A percentile compares a stretch with the other conserved stretches of the same genome.
Evolutionary conservation across 2,329 filamentous ascomycete genomes (phyloP).

Genomic region (Magnaporthiopsis rhizophila): DNA sequence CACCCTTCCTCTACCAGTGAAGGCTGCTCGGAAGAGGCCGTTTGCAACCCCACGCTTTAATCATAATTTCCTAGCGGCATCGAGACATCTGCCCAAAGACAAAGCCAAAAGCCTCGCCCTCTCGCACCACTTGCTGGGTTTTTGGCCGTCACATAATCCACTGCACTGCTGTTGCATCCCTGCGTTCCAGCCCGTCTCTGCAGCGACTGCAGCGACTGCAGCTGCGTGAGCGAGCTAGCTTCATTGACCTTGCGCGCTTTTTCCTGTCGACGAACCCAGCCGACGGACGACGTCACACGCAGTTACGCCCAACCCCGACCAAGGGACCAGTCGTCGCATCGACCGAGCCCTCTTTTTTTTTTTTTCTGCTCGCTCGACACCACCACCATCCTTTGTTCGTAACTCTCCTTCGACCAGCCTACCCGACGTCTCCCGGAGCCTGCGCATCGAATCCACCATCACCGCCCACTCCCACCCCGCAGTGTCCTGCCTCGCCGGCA

Average conservation of each 20-base stretch:
- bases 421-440: not conserved
- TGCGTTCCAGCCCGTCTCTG: not conserved
- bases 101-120: not conserved
- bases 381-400: not conserved
- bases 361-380: not conserved
- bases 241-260: not conserved
- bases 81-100: not conserved
- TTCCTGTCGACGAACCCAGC: not conserved
- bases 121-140: no score
- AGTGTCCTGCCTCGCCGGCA: not conserved
- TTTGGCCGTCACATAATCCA: not conserved
- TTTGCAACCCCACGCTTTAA: not conserved
- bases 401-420: not conserved
- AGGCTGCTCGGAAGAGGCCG: not conserved
- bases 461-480: not conserved
- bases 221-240: not conserved
- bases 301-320: not conserved
- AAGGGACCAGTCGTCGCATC: not conserved
- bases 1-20: not conserved
- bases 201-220: not conserved
- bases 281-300: not conserved
- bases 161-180: not conserved
- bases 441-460: not conserved
- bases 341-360: not conserved
- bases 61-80: not conserved